Percentiles rank a stretch among this genome's conserved stretches.
Evolutionary conservation across 75 land plant genomes (phyloP).

Genomic region (Gnetum montanum): DNA sequence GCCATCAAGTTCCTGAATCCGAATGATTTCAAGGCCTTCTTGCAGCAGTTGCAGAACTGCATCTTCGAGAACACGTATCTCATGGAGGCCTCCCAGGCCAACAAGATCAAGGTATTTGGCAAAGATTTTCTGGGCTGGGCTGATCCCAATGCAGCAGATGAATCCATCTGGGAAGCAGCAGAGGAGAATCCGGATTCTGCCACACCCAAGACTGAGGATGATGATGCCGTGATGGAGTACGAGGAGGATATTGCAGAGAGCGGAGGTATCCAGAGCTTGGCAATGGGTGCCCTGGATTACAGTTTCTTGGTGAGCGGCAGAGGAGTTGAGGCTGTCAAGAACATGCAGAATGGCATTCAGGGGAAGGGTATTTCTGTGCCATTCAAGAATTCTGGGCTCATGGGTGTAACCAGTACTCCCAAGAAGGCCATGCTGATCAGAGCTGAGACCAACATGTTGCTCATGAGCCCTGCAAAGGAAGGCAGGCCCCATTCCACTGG

Average conservation of each 20-base stretch:
- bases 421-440: constrained; percentile 89
- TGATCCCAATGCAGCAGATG: constrained; percentile 81
- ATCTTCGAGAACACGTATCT: constrained; percentile 78
- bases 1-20: constrained; percentile 64
- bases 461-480: constrained; percentile 71
- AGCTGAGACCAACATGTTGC: constrained; percentile 86
- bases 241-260: constrained; percentile 63
- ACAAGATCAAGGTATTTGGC: constrained; percentile 83
- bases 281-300: constrained; percentile 87
- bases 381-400: constrained; percentile 28
- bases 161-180: constrained; percentile 93
- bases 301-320: constrained; percentile 77
- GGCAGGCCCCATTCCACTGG: constrained; percentile 56
- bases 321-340: constrained; percentile 88
- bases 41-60: constrained; percentile 47
- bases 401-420: too few species aligned
- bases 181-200: constrained; percentile 35
- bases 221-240: constrained; percentile 42
- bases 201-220: constrained; percentile 22
- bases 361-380: constrained; percentile 76
- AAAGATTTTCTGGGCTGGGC: constrained; percentile 98
- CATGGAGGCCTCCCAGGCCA: constrained; percentile 58
- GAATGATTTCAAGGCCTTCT: constrained; percentile 42
- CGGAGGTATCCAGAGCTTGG: constrained; percentile 79
- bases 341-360: constrained; percentile 69